Base-by-base conservation (phyloP, 148 eudicot genomes). In the Vaccinium myrtillus region DNA sequence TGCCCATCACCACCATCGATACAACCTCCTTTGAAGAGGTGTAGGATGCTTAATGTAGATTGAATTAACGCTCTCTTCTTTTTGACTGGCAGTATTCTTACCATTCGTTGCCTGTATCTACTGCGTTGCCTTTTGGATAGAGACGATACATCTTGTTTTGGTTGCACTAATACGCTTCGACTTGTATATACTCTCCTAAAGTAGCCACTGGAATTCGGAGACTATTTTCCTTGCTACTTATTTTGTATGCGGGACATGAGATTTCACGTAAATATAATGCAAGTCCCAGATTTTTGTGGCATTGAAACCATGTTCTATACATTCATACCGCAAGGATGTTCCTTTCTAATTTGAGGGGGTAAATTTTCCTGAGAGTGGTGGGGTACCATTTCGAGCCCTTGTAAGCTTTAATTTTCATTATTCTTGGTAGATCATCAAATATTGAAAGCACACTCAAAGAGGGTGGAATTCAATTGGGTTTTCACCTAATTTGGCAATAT, bases 11-110 rank as follows among this genome's bases (percentile, higher is more conserved):
- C 81, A 3, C 18, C 56, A 13, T 8, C 85, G 48, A 21, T 55
- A 65, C 82, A 69, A 30, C 56, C 78, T 43, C 71, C 61, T 10
- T 16, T 81, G 25, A 88, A 88, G 67, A 83, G 83, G n/a, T 48
- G 49, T n/a, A 82, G 89, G 58, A 67, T 81, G 55, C 43, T 3
- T 21, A 16, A 46, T 77, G 54, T 78, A 67, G 85, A 82, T 55
- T 36, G 12, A 75, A 7, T 32, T 8, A 11, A 48, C n/a, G 11
- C 53, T 18, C 55, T 19, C 15, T 27, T 50, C 30, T 19, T 30
- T 8, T 81, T 21, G 82, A 8, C 32, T 61, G 25, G 82, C 36
- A 49, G 30, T 49, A 32, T 53, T 67, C 30, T 32, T 50, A 32
- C 70, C 19, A 53, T 36, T 54, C 78, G 67, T 79, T 67, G 82